These are phyloP conservation scores for Coemansia sp. DNA, from an alignment of 192 early-diverging fungal genomes.

Conservation along the genomic window DNA sequence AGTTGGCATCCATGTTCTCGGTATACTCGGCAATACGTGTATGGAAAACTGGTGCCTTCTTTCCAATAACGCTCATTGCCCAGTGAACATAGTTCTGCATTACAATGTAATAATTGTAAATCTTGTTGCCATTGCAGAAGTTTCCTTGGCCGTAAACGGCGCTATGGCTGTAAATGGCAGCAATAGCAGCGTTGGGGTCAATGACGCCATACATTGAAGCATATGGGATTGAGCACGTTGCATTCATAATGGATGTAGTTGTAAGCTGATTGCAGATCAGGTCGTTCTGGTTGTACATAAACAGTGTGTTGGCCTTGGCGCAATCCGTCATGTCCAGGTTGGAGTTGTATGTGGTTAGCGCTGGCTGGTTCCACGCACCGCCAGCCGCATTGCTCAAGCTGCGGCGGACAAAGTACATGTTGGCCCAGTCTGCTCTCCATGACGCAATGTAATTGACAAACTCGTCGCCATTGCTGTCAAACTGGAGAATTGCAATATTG, in stretches of 20 bases:
- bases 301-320: conserved; percentile 20
- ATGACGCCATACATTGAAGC: conserved; percentile 35
- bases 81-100: conserved; percentile 42
- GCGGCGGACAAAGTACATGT: conserved; percentile 36
- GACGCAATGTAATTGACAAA: conserved; percentile 51
- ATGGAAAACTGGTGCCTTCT: conserved; percentile 34
- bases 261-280: conserved; percentile 33
- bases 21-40: conserved; percentile 30
- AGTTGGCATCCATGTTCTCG: conserved; percentile 27
- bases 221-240: conserved; percentile 25
- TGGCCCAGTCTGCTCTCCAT: conserved; percentile 40
- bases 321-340: conserved; percentile 10
- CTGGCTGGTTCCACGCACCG: conserved; percentile 22
- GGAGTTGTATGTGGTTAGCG: conserved; percentile 7
- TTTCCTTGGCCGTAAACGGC: conserved; percentile 12
- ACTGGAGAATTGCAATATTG: conserved; percentile 43
- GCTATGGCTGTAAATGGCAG: conserved; percentile 47
- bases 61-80: conserved; percentile 33
- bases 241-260: conserved; percentile 28
- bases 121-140: conserved; percentile 18
- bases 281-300: conserved; percentile 27
- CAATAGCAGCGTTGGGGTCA: conserved; percentile 28
- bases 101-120: conserved; percentile 42
- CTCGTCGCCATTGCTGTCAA: conserved; percentile 16
- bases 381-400: conserved; percentile 10